phyloP scores from a whole-genome alignment of 1,139 yeast genomes.

The Dujonia santamariae region DNA sequence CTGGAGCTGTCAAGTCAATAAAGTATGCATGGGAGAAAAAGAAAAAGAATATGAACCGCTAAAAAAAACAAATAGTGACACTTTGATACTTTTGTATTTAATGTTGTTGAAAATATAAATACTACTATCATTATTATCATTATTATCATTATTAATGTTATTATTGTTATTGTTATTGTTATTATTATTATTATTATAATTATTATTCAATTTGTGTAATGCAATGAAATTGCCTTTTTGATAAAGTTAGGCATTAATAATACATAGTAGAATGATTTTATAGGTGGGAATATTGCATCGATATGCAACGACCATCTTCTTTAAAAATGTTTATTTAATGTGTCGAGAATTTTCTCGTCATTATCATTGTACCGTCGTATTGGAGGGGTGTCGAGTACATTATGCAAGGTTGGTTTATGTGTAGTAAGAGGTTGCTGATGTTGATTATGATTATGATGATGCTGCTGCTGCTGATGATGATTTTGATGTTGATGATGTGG shows the following conservation, averaged over 20 bases:
- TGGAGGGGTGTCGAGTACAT: conserved; percentile 7
- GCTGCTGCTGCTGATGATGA: neutral
- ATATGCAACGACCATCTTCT: neutral
- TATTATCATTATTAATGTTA: neutral
- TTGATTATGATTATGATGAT: neutral
- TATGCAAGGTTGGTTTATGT: conserved; percentile 6
- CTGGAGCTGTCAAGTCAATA: conserved; percentile 72
- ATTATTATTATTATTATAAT: too few relatives aligned
- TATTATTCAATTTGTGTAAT: too few relatives aligned
- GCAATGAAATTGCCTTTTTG: too few relatives aligned
- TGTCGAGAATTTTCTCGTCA: conserved; percentile 6
- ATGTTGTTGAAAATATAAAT: neutral
- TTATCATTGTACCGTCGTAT: conserved; percentile 8
- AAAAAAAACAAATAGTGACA: neutral
- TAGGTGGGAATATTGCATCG: too few relatives aligned
- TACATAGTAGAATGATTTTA: too few relatives aligned
- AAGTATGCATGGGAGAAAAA: conserved; percentile 79
- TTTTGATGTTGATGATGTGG: neutral
- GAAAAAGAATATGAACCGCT: conserved; percentile 2
- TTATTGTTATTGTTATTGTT: neutral
- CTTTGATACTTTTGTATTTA: neutral
- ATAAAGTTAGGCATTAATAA: too few relatives aligned
- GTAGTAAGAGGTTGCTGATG: neutral
- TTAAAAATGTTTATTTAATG: conserved; percentile 7
- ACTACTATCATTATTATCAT: neutral